Evolutionary conservation across 176 grass and related monocot genomes (phyloP).

Genomic region (Zoysia pacifica): DNA sequence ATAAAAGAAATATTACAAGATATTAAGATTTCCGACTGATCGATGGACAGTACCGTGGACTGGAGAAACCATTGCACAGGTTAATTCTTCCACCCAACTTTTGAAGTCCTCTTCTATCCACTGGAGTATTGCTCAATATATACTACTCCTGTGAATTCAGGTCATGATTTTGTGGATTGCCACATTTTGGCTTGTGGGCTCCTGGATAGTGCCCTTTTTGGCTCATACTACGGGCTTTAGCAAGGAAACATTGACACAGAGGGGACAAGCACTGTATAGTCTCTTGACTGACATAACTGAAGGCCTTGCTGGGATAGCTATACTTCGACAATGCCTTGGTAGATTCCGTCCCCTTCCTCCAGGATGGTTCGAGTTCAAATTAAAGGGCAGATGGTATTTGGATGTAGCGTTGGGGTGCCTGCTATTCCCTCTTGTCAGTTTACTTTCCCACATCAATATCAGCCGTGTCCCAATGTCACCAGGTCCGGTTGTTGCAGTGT

Average conservation of each 20-base stretch:
- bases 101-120: not conserved
- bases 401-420: slow-evolving; percentile 77
- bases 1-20: slow-evolving; percentile 48
- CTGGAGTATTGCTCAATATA: slow-evolving; percentile 1
- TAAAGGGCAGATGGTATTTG: slow-evolving; percentile 76
- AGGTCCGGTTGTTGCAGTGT: slow-evolving; percentile 52
- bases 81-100: slow-evolving; percentile 39
- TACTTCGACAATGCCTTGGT: slow-evolving; percentile 84
- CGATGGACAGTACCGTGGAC: slow-evolving; percentile 78
- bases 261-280: slow-evolving; percentile 93
- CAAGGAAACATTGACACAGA: slow-evolving; percentile 87
- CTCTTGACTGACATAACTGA: slow-evolving; percentile 86
- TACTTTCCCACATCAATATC: slow-evolving; percentile 90
- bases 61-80: slow-evolving; percentile 80
- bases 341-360: slow-evolving; percentile 85
- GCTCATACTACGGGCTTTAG: slow-evolving; percentile 86
- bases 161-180: slow-evolving; percentile 96
- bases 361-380: slow-evolving; percentile 85
- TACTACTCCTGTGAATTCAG: slow-evolving; percentile 45
- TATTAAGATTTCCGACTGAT: slow-evolving; percentile 49
- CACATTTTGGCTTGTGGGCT: slow-evolving; percentile 96
- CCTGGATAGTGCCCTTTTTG: slow-evolving; percentile 96
- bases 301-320: slow-evolving; percentile 87
- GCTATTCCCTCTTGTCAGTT: slow-evolving; percentile 83
- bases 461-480: slow-evolving; percentile 61